Evolutionary conservation across 257 asterid species (phyloP), one percentile per base, ranked within the genome.

Genomic region (Capsicum rhomboideum): DNA sequence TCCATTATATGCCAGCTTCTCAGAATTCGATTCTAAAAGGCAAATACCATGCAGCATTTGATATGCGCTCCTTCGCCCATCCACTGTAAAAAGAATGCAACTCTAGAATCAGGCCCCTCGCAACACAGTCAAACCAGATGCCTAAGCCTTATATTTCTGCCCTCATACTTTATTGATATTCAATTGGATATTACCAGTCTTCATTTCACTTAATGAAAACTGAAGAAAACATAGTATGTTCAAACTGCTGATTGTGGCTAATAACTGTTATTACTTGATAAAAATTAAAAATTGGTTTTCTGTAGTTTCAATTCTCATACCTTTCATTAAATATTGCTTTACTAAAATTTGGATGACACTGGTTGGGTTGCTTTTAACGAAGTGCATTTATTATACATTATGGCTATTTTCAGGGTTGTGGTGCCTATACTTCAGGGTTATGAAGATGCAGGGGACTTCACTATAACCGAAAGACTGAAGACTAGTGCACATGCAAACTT

Each of bases 371-470:
- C 29, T n/a, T 84, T 52, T 28, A 42, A 40, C 61, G 49, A 81
- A 34, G 55, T 52, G 67, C 89, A 80, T 82, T 86, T 82, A 90
- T 88, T 86, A 67, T 86, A 66, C 83, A 84, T 89, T 89, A 63
- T 83, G 83, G 86, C 83, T 90, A 89, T 90, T 91, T 80, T 92
- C 97, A 92, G 98, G 98, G 91, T 67, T 85, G 97, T 89, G 94
- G 97, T 92, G 92, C 97, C 98, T 89, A 84, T 91, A 85, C 82
- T 94, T 88, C 95, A 94, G 95, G 96, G 95, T 84, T 94, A 90
- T 85, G 97, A 94, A 92, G 97, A 94, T 91, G 97, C 97, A 44
- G 98, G 98, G 88, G 97, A 94, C 87, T 94, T 94, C 85, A 90
- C 95, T 55, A 78, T 92, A 68, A 83, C 88, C 71, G 97, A 91